Conservation (phyloP, 495 filamentous ascomycete species). For the Ascodesmis nigricans region DNA sequence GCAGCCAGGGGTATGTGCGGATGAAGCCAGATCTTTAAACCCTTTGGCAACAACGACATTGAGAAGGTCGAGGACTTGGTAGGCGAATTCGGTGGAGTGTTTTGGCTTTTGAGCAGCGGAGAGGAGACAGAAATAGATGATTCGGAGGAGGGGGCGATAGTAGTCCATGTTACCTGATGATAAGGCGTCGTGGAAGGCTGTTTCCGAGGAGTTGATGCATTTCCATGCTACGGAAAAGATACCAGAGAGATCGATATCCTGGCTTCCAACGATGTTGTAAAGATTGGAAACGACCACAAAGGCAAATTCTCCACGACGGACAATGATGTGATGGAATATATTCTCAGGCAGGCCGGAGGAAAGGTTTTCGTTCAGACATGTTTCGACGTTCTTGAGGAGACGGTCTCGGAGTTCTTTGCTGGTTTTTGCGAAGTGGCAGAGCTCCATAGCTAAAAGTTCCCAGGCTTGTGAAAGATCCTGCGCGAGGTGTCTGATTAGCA, state of each 20-base stretch:
- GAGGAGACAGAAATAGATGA: slow-evolving; percentile 55
- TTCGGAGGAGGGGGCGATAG: slow-evolving; percentile 59
- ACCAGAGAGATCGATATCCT: slow-evolving; percentile 1
- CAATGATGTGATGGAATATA: slow-evolving; percentile 17
- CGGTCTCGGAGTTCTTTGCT: slow-evolving; percentile 24
- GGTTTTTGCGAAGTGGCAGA: slow-evolving; percentile 42
- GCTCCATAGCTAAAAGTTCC: slow-evolving; percentile 70
- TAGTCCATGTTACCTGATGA: slow-evolving; percentile 40
- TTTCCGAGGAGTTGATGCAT: slow-evolving; percentile 9
- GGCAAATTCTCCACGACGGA: slow-evolving; percentile 21
- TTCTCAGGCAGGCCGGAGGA: slow-evolving; percentile 15
- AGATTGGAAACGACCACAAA: slow-evolving; percentile 19
- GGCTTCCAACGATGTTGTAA: slow-evolving; percentile 13
- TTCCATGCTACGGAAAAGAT: slow-evolving; percentile 19
- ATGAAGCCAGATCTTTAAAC: slow-evolving; percentile 47
- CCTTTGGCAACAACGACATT: slow-evolving; percentile 57
- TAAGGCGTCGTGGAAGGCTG: slow-evolving; percentile 16
- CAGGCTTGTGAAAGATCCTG: slow-evolving; percentile 66
- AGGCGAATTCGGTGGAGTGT: slow-evolving; percentile 13
- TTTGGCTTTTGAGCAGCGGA: slow-evolving; percentile 9
- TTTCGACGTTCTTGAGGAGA: slow-evolving; percentile 20
- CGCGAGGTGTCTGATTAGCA: slow-evolving; percentile 20
- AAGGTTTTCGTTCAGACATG: slow-evolving; percentile 17
- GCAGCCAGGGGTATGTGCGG: slow-evolving; percentile 25
- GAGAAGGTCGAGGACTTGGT: slow-evolving; percentile 31